These are phyloP conservation scores for Boletales sp. DNA, from an alignment of 768 basidiomycete genomes.

Conservation along the genomic window DNA sequence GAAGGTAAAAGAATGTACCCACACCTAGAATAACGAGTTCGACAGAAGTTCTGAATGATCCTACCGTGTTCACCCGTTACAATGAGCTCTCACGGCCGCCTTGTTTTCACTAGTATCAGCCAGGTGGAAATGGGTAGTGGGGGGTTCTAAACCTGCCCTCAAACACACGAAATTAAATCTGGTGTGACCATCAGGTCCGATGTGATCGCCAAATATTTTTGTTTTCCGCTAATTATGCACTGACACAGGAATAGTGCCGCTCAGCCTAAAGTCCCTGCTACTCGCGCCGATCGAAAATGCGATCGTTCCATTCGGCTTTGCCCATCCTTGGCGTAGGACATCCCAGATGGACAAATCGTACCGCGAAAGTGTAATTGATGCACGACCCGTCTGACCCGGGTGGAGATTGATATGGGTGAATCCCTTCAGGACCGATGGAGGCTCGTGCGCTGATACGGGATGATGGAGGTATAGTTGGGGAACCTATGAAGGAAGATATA, in stretches of 20 bases:
- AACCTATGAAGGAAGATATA: constrained; percentile 36
- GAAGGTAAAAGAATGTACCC: too few species aligned
- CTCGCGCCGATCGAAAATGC: constrained; percentile 65
- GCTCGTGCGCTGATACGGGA: constrained; percentile 60
- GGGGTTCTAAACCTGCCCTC: too few species aligned
- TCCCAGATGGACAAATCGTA: constrained; percentile 81
- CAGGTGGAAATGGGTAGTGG: too few species aligned
- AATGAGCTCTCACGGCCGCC: too few species aligned
- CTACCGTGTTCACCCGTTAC: too few species aligned
- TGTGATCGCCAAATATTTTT: too few species aligned
- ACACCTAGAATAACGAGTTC: too few species aligned
- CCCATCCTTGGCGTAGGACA: constrained; percentile 68
- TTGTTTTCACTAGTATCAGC: too few species aligned
- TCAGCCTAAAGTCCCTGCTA: constrained; percentile 57
- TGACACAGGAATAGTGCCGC: constrained; percentile 33
- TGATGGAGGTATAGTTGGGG: constrained; percentile 76
- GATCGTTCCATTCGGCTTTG: constrained; percentile 60
- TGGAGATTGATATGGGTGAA: constrained; percentile 56
- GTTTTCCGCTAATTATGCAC: too few species aligned
- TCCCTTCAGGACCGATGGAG: constrained; percentile 67
- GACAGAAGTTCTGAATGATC: too few species aligned
- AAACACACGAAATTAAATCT: too few species aligned
- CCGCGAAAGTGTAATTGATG: constrained; percentile 58
- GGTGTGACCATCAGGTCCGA: too few species aligned
- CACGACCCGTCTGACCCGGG: constrained; percentile 44